Percentiles rank a stretch among this genome's conserved stretches.
phyloP scores from a whole-genome alignment of 225 moss, liverwort and hornwort genomes.

The Rhytidiadelphus loreus region DNA sequence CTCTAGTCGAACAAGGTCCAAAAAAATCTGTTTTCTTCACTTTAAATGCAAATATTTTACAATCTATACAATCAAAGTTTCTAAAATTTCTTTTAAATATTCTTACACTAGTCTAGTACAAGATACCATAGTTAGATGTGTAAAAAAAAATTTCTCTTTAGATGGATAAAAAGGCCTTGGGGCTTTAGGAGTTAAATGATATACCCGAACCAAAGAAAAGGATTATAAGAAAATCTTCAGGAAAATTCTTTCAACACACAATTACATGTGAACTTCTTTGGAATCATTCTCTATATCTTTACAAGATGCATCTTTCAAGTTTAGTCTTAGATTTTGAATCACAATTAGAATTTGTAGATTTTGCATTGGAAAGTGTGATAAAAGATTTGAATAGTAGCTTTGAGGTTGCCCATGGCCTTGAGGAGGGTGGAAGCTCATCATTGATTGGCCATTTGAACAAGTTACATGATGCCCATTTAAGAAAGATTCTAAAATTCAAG shows the following conservation, averaged over 20 bases:
- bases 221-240: rapidly evolving
- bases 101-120: too few species aligned
- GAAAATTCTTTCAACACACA: background rate
- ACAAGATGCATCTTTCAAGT: background rate
- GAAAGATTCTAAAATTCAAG: background rate
- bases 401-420: background rate
- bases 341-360: background rate
- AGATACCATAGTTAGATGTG: too few species aligned
- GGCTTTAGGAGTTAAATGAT: background rate
- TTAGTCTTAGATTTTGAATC: background rate
- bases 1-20: too few species aligned
- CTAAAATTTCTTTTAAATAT: too few species aligned
- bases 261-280: background rate
- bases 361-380: background rate
- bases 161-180: too few species aligned
- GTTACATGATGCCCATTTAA: background rate
- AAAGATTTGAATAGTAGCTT: background rate
- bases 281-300: background rate
- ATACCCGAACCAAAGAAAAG: rapidly evolving
- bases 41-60: too few species aligned
- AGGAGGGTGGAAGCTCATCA: background rate
- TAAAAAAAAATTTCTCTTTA: too few species aligned
- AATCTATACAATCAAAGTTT: too few species aligned
- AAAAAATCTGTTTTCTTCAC: too few species aligned
- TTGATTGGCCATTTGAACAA: background rate